phyloP scores from a whole-genome alignment of 2,329 filamentous ascomycete species.

The Fusarium continuum region DNA sequence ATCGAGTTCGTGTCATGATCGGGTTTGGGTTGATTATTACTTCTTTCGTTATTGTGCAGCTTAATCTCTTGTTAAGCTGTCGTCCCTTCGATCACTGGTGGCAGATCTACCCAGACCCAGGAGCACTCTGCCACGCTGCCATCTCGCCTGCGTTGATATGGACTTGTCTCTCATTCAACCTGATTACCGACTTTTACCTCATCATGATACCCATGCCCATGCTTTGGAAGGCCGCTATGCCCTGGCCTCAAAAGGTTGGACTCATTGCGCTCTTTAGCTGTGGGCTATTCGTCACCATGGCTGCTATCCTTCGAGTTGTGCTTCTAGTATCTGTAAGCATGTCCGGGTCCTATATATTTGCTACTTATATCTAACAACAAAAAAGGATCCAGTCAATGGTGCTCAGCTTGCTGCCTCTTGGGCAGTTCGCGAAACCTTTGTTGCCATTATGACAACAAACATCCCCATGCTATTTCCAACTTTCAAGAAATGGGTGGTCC shows the following conservation, averaged over 20 bases:
- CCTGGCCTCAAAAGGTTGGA: constrained; percentile 49
- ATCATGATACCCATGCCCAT: constrained; percentile 67
- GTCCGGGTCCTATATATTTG: no score
- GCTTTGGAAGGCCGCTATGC: constrained; percentile 52
- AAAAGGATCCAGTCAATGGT: constrained; percentile 53
- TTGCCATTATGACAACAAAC: constrained; percentile 56
- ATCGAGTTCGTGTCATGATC: constrained; percentile 57
- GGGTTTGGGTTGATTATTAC: constrained; percentile 59
- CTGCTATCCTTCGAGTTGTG: constrained; percentile 49
- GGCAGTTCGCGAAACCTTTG: constrained; percentile 56
- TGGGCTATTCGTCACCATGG: constrained; percentile 53
- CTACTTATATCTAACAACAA: neutral
- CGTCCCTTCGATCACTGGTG: constrained; percentile 63
- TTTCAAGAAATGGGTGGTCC: constrained; percentile 49
- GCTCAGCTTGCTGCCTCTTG: constrained; percentile 54
- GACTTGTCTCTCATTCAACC: constrained; percentile 62
- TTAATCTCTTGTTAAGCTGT: constrained; percentile 62
- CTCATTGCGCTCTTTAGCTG: constrained; percentile 53
- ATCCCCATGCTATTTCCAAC: constrained; percentile 58
- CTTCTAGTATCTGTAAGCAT: constrained; percentile 43
- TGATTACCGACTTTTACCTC: constrained; percentile 66
- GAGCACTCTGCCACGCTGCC: constrained; percentile 59
- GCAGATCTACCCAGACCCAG: constrained; percentile 68
- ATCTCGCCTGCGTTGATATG: constrained; percentile 61
- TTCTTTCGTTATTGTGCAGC: constrained; percentile 60